phyloP scores from a whole-genome alignment of 441 rosid species.

The Adansonia gregorii region DNA sequence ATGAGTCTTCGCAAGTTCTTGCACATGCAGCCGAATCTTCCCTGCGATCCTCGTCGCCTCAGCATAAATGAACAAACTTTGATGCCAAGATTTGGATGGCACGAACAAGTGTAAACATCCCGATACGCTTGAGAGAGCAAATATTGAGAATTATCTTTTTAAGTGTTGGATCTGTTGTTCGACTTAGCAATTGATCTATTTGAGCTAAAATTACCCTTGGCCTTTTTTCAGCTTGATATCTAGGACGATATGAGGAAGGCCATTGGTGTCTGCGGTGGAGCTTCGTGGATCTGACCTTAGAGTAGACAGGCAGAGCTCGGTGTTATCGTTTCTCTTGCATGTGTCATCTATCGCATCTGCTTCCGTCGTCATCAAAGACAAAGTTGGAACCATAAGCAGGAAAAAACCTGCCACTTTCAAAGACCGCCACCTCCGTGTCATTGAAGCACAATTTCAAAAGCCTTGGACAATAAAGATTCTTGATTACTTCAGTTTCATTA shows the following conservation, averaged over 20 bases:
- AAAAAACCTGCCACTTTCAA: too few relatives aligned
- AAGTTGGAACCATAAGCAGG: too few relatives aligned
- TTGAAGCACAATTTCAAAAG: too few relatives aligned
- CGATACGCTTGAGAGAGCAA: neutral
- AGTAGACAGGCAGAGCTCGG: too few relatives aligned
- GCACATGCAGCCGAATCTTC: neutral
- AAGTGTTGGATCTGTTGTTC: neutral
- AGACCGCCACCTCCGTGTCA: too few relatives aligned
- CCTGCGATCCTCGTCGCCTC: neutral
- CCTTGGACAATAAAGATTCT: too few relatives aligned
- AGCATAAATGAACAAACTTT: neutral
- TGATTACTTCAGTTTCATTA: neutral
- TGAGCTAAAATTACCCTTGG: slow-evolving; percentile 8
- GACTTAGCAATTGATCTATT: neutral
- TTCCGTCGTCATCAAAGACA: too few relatives aligned
- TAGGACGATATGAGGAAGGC: slow-evolving; percentile 22
- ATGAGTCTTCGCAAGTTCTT: neutral
- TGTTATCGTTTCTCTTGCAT: too few relatives aligned
- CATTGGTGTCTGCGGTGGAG: slow-evolving; percentile 14
- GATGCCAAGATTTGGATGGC: neutral
- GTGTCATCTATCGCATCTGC: too few relatives aligned
- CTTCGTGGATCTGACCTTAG: neutral
- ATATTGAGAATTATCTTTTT: neutral
- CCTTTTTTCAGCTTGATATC: neutral
- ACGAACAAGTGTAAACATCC: neutral